These are phyloP conservation scores for Euphorbia lathyris DNA, from an alignment of 345 rosid species.

Conservation along the genomic window DNA sequence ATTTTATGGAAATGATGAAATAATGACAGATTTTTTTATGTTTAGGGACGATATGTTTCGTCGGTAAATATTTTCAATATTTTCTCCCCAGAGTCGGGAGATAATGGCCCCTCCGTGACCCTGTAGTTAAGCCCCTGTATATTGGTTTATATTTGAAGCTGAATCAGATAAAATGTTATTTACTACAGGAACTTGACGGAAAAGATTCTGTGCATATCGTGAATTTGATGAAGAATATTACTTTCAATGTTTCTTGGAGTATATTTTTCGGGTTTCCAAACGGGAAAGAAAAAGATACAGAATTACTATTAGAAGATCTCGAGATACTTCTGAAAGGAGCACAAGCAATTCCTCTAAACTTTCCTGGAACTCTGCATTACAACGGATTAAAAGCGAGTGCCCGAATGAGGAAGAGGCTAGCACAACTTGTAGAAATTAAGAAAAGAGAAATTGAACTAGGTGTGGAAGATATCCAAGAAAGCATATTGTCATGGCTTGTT, in stretches of 20 bases:
- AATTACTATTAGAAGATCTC: conserved; percentile 14
- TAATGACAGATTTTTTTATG: too few species aligned
- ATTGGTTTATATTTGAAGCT: too few species aligned
- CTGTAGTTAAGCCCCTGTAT: too few species aligned
- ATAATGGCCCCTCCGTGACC: too few species aligned
- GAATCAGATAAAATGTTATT: not conserved
- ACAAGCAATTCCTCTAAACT: conserved; percentile 20
- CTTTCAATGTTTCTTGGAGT: conserved; percentile 20
- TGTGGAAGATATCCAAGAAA: not conserved
- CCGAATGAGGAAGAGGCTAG: conserved; percentile 14
- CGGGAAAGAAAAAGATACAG: conserved; percentile 4
- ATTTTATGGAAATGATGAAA: too few species aligned
- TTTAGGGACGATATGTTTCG: too few species aligned
- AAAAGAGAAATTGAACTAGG: conserved; percentile 21
- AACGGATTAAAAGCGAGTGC: conserved; percentile 16
- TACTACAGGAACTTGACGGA: conserved; percentile 13
- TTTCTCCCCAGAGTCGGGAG: too few species aligned
- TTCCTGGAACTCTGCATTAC: conserved; percentile 21
- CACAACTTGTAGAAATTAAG: not conserved
- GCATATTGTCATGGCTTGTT: not conserved
- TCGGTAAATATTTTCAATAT: too few species aligned
- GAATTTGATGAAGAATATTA: conserved; percentile 27
- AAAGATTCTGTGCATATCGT: conserved; percentile 12
- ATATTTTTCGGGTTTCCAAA: conserved; percentile 26
- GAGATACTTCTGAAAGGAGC: conserved; percentile 7